Conservation (phyloP, 352 stramenopile genomes). For the Blastocystis sp. region DNA sequence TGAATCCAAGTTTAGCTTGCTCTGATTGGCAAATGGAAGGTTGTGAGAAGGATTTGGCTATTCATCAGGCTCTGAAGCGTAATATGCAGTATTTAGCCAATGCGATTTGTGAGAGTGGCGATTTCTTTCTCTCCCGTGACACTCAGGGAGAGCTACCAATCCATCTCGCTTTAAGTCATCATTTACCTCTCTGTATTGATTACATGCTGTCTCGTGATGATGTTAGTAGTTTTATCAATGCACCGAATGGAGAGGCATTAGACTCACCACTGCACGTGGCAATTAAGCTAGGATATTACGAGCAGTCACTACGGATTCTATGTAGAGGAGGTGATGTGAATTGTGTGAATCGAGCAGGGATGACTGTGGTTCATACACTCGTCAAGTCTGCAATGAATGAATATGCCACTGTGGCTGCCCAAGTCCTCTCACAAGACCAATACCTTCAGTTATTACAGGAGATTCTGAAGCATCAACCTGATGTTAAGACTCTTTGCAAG, state of each 20-base stretch:
- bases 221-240: constrained; percentile 22
- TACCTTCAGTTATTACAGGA: not conserved
- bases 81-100: constrained; percentile 5
- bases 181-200: constrained; percentile 26
- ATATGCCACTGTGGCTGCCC: not conserved
- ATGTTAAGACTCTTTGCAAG: constrained; percentile 25
- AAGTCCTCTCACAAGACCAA: not conserved
- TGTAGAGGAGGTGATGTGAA: constrained; percentile 11
- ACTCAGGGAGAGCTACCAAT: constrained; percentile 23
- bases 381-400: constrained; percentile 7
- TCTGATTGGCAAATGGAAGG: constrained; percentile 2
- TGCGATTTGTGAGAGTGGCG: constrained; percentile 1
- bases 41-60: constrained; percentile 17
- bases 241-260: not conserved
- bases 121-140: not conserved
- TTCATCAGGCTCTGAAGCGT: constrained; percentile 59
- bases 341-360: not conserved
- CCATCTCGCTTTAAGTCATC: constrained; percentile 20
- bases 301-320: constrained; percentile 5
- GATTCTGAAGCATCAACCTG: not conserved
- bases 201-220: not conserved
- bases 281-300: constrained; percentile 44
- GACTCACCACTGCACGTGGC: constrained; percentile 54
- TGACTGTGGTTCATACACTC: constrained; percentile 18
- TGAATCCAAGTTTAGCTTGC: not conserved